Evolutionary conservation across 2,329 filamentous ascomycete species (phyloP).

Genomic region (Chaetomium strumarium): DNA sequence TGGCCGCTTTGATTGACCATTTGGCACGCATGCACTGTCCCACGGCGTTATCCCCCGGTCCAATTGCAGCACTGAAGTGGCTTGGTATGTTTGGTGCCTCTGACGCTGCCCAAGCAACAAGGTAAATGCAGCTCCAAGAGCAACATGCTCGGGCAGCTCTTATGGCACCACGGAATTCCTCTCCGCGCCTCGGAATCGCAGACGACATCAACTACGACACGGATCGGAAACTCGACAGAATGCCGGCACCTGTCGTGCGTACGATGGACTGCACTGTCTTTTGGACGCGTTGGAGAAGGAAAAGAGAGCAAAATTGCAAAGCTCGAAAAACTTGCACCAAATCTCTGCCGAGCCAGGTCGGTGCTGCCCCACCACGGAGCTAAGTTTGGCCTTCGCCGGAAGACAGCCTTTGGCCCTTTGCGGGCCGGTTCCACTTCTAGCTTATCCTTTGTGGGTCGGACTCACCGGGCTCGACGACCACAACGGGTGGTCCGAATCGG

Average conservation of each 20-base stretch:
- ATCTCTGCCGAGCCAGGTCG: not conserved
- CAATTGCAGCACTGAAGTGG: not conserved
- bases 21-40: too few relatives aligned
- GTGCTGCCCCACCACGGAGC: conserved; percentile 16
- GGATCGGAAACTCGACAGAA: conserved; percentile 58
- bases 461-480: too few relatives aligned
- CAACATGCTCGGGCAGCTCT: conserved; percentile 51
- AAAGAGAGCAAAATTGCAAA: conserved; percentile 30
- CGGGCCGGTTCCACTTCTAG: too few relatives aligned
- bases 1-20: too few relatives aligned
- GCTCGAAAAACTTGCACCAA: conserved; percentile 14
- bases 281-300: conserved; percentile 60
- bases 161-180: conserved; percentile 47
- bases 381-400: conserved; percentile 18
- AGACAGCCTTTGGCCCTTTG: too few relatives aligned
- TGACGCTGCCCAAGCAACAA: conserved; percentile 76
- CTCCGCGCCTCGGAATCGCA: conserved; percentile 56
- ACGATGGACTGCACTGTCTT: conserved; percentile 82
- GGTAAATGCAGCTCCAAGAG: conserved; percentile 21
- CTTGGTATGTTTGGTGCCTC: conserved; percentile 63
- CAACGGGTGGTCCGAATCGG: too few relatives aligned
- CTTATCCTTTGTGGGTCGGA: too few relatives aligned
- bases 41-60: too few relatives aligned
- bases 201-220: conserved; percentile 56
- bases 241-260: conserved; percentile 51